Percentiles rank a stretch among this genome's conserved stretches.
Evolutionary conservation across 148 eudicot genomes (phyloP).

Genomic region (Fagopyrum tataricum): DNA sequence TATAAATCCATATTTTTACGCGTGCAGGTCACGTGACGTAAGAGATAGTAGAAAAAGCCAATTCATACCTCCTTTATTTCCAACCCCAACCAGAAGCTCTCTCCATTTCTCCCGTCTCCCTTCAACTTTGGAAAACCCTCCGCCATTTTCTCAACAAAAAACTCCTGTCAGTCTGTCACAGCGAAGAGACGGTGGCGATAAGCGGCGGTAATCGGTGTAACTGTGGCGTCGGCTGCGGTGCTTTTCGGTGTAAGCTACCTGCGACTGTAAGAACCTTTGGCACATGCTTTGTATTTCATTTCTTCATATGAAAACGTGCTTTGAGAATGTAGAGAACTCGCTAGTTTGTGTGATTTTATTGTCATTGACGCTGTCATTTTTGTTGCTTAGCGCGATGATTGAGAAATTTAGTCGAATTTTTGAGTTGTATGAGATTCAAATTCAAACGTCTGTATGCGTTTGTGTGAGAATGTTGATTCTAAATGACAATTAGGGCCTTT

Average conservation of each 20-base stretch:
- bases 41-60: not conserved
- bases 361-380: not conserved
- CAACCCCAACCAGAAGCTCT: constrained; percentile 7
- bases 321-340: not conserved
- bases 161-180: not conserved
- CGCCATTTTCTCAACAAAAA: constrained; percentile 9
- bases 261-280: not conserved
- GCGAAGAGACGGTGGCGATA: not conserved
- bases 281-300: not conserved
- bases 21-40: not conserved
- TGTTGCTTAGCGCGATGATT: constrained; percentile 6
- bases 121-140: not conserved
- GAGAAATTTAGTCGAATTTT: not conserved
- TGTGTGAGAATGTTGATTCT: not conserved
- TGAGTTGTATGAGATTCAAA: not conserved
- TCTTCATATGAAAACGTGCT: not conserved
- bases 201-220: not conserved
- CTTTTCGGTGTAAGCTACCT: not conserved
- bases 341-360: not conserved
- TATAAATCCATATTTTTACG: not conserved
- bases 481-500: not conserved
- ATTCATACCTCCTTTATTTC: not conserved
- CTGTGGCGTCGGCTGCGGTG: not conserved
- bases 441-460: not conserved
- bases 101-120: not conserved